Evolutionary conservation across 805 yeast genomes (phyloP).

Genomic region (Candida insectorum): DNA sequence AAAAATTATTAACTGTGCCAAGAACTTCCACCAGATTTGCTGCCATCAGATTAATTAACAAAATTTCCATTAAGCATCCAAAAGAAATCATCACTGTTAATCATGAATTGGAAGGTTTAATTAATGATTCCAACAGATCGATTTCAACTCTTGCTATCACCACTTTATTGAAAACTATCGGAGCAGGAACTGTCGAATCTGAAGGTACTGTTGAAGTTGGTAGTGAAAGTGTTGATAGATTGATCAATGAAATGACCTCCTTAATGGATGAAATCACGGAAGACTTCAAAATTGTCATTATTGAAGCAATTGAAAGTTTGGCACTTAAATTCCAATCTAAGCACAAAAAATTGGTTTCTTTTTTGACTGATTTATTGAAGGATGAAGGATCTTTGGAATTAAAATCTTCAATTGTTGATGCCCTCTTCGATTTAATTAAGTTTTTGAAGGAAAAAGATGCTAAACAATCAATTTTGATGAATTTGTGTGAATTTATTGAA

Average conservation of each 20-base stretch:
- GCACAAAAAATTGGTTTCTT: constrained; percentile 75
- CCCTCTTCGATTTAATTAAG: constrained; percentile 85
- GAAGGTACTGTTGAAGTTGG: constrained; percentile 22
- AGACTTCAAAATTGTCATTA: constrained; percentile 90
- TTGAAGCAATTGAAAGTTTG: constrained; percentile 89
- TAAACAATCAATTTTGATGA: constrained; percentile 77
- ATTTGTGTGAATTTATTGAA: constrained; percentile 93
- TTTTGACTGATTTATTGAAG: constrained; percentile 78
- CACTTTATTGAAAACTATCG: constrained; percentile 91
- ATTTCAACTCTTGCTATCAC: constrained; percentile 97
- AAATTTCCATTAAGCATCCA: constrained; percentile 78
- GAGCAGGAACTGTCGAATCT: constrained; percentile 46
- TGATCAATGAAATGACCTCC: constrained; percentile 80
- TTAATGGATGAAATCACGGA: constrained; percentile 93
- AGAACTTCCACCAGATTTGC: constrained; percentile 88
- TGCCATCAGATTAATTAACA: constrained; percentile 86
- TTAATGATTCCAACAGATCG: constrained; percentile 85
- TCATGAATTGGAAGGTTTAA: constrained; percentile 78
- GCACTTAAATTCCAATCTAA: constrained; percentile 92
- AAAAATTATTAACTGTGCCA: constrained; percentile 78
- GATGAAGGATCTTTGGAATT: constrained; percentile 88
- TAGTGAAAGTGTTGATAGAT: constrained; percentile 72
- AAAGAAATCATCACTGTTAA: constrained; percentile 77
- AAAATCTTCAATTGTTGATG: constrained; percentile 86
- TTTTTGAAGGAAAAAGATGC: constrained; percentile 72